These are phyloP conservation scores for Rickenella mellea DNA, from an alignment of 768 basidiomycete genomes.

Conservation along the genomic window DNA sequence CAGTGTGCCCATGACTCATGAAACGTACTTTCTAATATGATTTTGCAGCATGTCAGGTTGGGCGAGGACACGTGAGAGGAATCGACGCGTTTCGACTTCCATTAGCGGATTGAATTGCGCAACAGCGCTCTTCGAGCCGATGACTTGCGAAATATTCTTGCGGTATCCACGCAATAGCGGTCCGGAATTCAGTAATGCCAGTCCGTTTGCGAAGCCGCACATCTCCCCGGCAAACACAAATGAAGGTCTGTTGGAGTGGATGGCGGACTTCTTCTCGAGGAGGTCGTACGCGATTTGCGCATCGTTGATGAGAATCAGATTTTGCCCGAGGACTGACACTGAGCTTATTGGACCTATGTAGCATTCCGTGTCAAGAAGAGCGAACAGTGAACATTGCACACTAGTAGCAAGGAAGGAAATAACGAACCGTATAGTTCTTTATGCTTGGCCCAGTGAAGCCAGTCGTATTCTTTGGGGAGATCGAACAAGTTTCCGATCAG, in stretches of 20 bases:
- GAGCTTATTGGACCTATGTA: conserved; percentile 7
- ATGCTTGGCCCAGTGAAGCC: no score
- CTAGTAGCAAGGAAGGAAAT: no score
- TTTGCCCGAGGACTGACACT: conserved; percentile 6
- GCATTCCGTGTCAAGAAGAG: no score
- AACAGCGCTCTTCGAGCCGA: neutral
- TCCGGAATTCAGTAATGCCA: neutral
- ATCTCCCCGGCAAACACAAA: conserved; percentile 12
- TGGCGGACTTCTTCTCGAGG: conserved; percentile 12
- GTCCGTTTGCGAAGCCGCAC: conserved; percentile 8
- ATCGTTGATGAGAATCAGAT: conserved; percentile 8
- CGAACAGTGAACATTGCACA: no score
- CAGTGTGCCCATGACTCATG: neutral
- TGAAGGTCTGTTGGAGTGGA: conserved; percentile 7
- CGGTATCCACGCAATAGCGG: neutral
- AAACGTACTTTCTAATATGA: conserved; percentile 11
- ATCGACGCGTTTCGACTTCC: neutral
- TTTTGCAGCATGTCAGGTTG: conserved; percentile 4
- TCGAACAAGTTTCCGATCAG: conserved; percentile 7
- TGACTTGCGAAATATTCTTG: neutral
- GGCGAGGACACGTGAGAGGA: conserved; percentile 5
- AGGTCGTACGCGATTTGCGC: conserved; percentile 9
- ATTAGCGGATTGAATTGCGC: neutral
- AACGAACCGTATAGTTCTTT: no score
- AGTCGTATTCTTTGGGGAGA: conserved; percentile 7